Percentiles rank a stretch among this genome's conserved stretches.
Evolutionary conservation across 106 monocot species (phyloP).

Genomic region (Iris macrosiphon): DNA sequence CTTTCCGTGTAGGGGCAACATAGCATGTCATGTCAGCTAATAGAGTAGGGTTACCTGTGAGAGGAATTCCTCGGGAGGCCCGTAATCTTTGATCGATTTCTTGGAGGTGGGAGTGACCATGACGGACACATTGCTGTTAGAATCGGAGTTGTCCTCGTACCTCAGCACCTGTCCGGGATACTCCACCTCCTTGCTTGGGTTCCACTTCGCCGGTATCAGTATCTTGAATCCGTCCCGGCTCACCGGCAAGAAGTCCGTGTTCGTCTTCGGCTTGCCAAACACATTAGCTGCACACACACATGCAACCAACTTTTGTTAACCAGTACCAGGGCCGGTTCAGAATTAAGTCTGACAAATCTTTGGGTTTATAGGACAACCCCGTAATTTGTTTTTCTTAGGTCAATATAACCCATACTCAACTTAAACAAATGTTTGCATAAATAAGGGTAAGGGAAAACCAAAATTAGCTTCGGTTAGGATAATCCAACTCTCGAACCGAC

Average conservation of each 20-base stretch:
- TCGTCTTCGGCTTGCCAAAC: slow-evolving; percentile 82
- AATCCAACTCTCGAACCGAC: background rate
- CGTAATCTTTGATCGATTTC: slow-evolving; percentile 83
- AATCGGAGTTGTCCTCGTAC: slow-evolving; percentile 89
- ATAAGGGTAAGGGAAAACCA: background rate
- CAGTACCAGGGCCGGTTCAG: no score
- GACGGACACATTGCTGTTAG: slow-evolving; percentile 70
- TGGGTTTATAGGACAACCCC: background rate
- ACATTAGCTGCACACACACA: slow-evolving; percentile 51
- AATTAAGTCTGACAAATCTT: background rate
- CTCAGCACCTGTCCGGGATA: slow-evolving; percentile 85
- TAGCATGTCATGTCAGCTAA: background rate
- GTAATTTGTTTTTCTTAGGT: background rate
- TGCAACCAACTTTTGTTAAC: background rate
- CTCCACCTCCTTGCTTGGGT: slow-evolving; percentile 86
- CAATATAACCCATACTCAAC: background rate
- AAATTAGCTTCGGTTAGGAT: background rate
- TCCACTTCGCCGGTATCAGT: slow-evolving; percentile 86
- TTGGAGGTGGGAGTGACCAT: slow-evolving; percentile 53
- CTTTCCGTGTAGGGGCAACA: background rate
- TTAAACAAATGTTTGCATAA: background rate
- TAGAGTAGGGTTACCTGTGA: slow-evolving; percentile 39
- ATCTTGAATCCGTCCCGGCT: slow-evolving; percentile 74
- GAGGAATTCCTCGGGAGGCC: slow-evolving; percentile 76
- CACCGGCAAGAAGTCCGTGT: slow-evolving; percentile 74